Percentiles rank a stretch among this genome's conserved stretches.
These are phyloP conservation scores for Yamadazyma endophytica DNA, from an alignment of 805 yeast species.

Conservation along the genomic window DNA sequence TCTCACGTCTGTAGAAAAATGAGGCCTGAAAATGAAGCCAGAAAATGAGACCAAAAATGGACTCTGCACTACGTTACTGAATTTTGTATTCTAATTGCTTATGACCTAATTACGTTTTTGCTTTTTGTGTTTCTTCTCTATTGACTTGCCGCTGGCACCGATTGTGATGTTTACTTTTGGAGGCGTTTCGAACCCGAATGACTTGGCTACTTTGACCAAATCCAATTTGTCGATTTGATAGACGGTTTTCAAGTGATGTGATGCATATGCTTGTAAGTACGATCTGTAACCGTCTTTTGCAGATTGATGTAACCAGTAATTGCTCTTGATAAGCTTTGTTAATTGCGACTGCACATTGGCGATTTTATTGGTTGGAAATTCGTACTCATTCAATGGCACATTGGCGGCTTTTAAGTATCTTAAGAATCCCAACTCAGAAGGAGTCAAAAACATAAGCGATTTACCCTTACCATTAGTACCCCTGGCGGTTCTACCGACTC, in stretches of 20 bases:
- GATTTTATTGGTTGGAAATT: constrained; percentile 88
- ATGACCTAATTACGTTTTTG: constrained; percentile 32
- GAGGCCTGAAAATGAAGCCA: neutral
- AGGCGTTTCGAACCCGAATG: constrained; percentile 92
- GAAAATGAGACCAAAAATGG: neutral
- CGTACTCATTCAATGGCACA: constrained; percentile 96
- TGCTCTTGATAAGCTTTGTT: constrained; percentile 84
- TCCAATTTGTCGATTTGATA: constrained; percentile 95
- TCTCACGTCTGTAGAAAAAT: no score
- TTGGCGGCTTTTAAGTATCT: constrained; percentile 94
- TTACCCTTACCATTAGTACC: constrained; percentile 86
- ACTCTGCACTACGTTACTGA: neutral
- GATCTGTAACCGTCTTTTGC: constrained; percentile 98
- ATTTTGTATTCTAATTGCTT: neutral
- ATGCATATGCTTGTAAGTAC: constrained; percentile 94
- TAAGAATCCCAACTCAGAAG: constrained; percentile 89
- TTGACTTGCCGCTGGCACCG: constrained; percentile 81
- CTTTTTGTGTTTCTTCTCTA: constrained; percentile 45
- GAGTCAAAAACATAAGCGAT: constrained; percentile 91
- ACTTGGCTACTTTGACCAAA: constrained; percentile 88
- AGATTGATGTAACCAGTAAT: constrained; percentile 89
- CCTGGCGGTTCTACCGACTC: constrained; percentile 99
- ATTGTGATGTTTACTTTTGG: constrained; percentile 96
- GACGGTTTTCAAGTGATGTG: constrained; percentile 93
- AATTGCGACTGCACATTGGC: constrained; percentile 95